These are phyloP conservation scores for Blastobotrys indianensis DNA, from an alignment of 1,139 yeast species.

Conservation along the genomic window DNA sequence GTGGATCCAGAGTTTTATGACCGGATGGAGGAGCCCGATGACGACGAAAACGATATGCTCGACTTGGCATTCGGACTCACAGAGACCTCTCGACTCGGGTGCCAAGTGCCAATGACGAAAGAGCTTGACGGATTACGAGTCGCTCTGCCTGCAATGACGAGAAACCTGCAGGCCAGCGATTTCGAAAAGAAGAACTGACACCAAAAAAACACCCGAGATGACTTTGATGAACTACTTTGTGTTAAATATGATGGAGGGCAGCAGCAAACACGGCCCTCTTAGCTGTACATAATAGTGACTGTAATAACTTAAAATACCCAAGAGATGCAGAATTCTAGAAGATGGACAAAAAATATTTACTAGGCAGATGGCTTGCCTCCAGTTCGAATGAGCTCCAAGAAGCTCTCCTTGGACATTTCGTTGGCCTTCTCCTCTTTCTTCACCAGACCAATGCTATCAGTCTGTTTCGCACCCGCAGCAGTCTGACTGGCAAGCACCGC, in stretches of 20 bases:
- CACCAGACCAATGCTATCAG: conserved; percentile 27
- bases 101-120: conserved; percentile 85
- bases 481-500: conserved; percentile 80
- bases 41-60: conserved; percentile 97
- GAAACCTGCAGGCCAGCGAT: conserved; percentile 79
- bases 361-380: background rate
- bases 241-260: background rate
- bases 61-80: conserved; percentile 96
- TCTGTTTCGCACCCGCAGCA: conserved; percentile 36
- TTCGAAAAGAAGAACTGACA: conserved; percentile 39
- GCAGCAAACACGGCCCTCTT: background rate
- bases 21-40: conserved; percentile 87
- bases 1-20: conserved; percentile 94
- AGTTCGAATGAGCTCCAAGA: conserved; percentile 80
- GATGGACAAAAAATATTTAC: too few relatives aligned
- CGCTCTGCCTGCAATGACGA: conserved; percentile 96
- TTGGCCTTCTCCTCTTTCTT: conserved; percentile 55
- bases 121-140: conserved; percentile 89
- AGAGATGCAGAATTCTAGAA: too few relatives aligned
- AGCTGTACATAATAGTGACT: background rate
- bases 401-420: conserved; percentile 84
- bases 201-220: too few relatives aligned
- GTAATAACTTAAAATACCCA: background rate
- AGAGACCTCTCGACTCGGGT: conserved; percentile 86
- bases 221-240: too few relatives aligned